A percentile compares a stretch with the other conserved stretches of the same genome.
Evolutionary conservation across 108 stramenopile species (phyloP).

Genomic region (Poteriospumella lacustris): DNA sequence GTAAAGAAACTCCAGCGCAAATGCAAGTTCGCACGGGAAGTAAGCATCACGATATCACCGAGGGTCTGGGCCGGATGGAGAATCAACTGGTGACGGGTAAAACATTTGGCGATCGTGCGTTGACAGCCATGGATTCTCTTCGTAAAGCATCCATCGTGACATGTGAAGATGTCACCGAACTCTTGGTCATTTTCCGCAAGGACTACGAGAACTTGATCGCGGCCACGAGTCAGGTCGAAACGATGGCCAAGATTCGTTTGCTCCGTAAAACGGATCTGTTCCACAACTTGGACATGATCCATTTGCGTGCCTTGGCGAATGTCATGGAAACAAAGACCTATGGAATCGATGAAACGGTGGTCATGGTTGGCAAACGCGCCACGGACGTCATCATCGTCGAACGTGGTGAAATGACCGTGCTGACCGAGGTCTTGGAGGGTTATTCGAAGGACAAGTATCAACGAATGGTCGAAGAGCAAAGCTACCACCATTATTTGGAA

Average conservation of each 20-base stretch:
- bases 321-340: slow-evolving; percentile 19
- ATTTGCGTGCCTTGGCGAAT: slow-evolving; percentile 3
- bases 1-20: background rate
- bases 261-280: slow-evolving; percentile 22
- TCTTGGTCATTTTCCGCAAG: background rate
- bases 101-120: slow-evolving; percentile 19
- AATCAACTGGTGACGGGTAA: slow-evolving; percentile 1
- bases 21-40: background rate
- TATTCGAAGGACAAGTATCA: background rate
- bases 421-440: background rate
- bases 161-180: slow-evolving; percentile 1
- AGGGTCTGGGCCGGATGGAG: background rate
- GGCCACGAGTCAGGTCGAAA: background rate
- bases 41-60: background rate
- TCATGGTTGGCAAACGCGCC: background rate
- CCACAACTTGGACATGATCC: background rate
- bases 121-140: background rate
- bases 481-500: too few relatives aligned
- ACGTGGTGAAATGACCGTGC: background rate
- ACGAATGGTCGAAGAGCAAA: background rate
- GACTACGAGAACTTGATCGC: slow-evolving; percentile 6
- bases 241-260: background rate
- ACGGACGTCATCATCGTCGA: slow-evolving; percentile 14
- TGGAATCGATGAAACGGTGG: background rate
- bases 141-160: slow-evolving; percentile 24